Evolutionary conservation across 352 stramenopile genomes (phyloP).

Genomic region (Thalassiosira livingstoniorum): DNA sequence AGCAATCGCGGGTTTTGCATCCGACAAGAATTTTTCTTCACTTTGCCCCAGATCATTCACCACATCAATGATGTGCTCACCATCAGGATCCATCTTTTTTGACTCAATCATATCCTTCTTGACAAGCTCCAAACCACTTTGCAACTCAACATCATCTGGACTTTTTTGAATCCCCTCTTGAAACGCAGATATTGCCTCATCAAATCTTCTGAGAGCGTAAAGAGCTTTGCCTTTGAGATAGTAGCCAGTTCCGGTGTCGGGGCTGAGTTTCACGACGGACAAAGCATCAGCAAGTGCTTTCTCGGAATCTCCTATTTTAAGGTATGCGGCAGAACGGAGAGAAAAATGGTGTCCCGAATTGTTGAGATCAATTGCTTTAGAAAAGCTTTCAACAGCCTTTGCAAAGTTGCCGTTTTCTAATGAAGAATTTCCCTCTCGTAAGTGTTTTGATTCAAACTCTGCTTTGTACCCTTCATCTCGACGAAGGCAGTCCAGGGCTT

Average conservation of each 20-base stretch:
- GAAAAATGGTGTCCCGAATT: constrained; percentile 97
- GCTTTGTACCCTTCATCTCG: constrained; percentile 91
- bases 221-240: constrained; percentile 96
- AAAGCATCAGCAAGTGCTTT: constrained; percentile 97
- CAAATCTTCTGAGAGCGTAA: constrained; percentile 91
- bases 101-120: constrained; percentile 92
- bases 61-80: no score
- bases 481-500: constrained; percentile 93
- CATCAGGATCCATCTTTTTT: no score
- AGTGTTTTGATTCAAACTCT: no score
- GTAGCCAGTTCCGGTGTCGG: constrained; percentile 97
- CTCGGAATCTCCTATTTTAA: constrained; percentile 91
- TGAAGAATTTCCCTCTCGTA: constrained; percentile 61
- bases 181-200: constrained; percentile 86
- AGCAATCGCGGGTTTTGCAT: no score
- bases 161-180: constrained; percentile 91
- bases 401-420: constrained; percentile 93
- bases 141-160: constrained; percentile 90
- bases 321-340: constrained; percentile 98
- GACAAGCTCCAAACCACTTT: constrained; percentile 93
- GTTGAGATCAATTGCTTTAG: constrained; percentile 95
- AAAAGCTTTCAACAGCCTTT: constrained; percentile 96
- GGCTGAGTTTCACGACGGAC: constrained; percentile 93
- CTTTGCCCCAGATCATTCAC: no score
- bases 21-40: no score